Evolutionary conservation across 2,329 filamentous ascomycete species (phyloP).

Genomic region (Chaetomium sp.): DNA sequence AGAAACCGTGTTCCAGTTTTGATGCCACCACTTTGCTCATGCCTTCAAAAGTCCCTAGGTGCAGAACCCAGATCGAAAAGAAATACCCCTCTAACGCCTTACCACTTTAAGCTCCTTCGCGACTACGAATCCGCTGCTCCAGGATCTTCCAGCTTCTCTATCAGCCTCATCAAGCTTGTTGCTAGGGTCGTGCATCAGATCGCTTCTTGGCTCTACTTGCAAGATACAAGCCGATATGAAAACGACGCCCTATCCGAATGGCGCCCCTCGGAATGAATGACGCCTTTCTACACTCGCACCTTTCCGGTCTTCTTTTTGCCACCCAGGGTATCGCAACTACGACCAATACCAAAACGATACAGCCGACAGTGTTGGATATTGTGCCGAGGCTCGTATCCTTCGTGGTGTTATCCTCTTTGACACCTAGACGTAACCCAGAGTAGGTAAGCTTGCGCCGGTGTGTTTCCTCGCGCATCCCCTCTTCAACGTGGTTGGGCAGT

Average conservation of each 20-base stretch:
- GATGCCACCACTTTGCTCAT: slow-evolving; percentile 7
- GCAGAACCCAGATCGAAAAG: neutral
- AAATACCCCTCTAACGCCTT: slow-evolving; percentile 8
- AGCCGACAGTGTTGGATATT: slow-evolving; percentile 15
- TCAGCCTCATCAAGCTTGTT: slow-evolving; percentile 40
- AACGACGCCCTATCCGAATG: slow-evolving; percentile 33
- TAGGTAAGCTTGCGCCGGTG: too few relatives aligned
- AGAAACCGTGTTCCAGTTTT: neutral
- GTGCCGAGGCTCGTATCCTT: too few relatives aligned
- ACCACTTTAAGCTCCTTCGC: slow-evolving; percentile 23
- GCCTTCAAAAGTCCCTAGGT: slow-evolving; percentile 1
- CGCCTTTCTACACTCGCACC: neutral
- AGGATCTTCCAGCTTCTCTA: slow-evolving; percentile 36
- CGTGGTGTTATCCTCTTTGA: neutral
- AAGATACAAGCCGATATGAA: slow-evolving; percentile 32
- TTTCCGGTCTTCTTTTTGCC: too few relatives aligned
- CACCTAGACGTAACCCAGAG: neutral
- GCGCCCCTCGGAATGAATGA: slow-evolving; percentile 32
- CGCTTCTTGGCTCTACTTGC: slow-evolving; percentile 34
- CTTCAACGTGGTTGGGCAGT: too few relatives aligned
- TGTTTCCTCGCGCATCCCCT: too few relatives aligned
- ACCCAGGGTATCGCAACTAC: too few relatives aligned
- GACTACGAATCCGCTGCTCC: slow-evolving; percentile 34
- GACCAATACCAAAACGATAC: too few relatives aligned
- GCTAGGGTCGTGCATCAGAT: slow-evolving; percentile 39